Base-by-base conservation (phyloP, 2,329 filamentous ascomycete genomes). In the Aspergillus ochraceoroseus region DNA sequence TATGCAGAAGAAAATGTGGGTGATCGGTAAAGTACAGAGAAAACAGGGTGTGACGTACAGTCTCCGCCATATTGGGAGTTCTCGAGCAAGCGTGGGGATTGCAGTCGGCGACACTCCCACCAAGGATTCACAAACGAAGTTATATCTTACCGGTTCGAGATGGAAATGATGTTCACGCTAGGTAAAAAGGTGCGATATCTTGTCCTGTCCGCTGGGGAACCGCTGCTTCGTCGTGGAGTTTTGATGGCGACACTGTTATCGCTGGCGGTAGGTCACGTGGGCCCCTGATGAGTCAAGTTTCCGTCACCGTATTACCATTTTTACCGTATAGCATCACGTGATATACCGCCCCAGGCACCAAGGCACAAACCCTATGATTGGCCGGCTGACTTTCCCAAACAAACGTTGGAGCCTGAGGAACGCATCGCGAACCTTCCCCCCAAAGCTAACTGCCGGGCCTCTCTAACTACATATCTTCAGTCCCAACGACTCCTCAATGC, bases 1-100 rank as follows among this genome's bases (percentile, higher is more conserved):
- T 55, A 54, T 55, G 59, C 38, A 41, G 17, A 58, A 57, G 57
- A 63, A 64, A 63, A 60, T 65, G 63, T 65, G 63, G 61, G 62
- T 33, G 47, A 57, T 63, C 60, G 59, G 58, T 55, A 62, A 61
- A 60, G 56, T 53, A 61, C 59, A 60, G 57, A 50, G 51, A 55
- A 56, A 56, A 53, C 44, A 53, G 48, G 47, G 48, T 57, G 58
- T 62, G 63, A 68, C 65, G 58, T 68, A 68, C 66, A 53, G 59
- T 55, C 48, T 68, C 66, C 56, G 65, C 64, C 66, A 68, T 68
- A 35, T 45, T 64, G 41, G 48, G 45, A 38, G 37, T 35, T 27
- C 13, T 43, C 23, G 15, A 9, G 27, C 13, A 20, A 27, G 35
- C 23, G 12, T 28, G 25, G 11, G 35, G 18, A 27, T 27, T 19